Evolutionary conservation across 163 green algal genomes (phyloP).

Genomic region (Scenedesmus sp.): DNA sequence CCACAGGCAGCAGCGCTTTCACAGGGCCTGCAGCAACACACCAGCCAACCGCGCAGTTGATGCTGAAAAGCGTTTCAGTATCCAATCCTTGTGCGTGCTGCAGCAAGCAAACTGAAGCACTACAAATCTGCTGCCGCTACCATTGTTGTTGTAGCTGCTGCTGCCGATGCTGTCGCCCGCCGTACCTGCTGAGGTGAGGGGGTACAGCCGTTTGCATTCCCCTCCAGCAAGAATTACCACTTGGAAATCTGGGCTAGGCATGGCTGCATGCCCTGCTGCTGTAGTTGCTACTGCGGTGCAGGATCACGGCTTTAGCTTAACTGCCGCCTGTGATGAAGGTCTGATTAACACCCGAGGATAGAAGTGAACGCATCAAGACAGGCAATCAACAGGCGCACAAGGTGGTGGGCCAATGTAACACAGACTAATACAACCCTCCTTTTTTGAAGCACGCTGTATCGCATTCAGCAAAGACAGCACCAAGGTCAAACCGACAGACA

Average conservation of each 20-base stretch:
- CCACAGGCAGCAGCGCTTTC: slow-evolving; percentile 83
- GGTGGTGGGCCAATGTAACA: slow-evolving; percentile 4
- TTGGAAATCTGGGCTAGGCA: slow-evolving; percentile 51
- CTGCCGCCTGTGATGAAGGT: neutral
- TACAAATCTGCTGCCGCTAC: neutral
- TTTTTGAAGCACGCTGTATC: neutral
- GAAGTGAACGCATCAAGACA: neutral
- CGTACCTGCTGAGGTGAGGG: slow-evolving; percentile 65
- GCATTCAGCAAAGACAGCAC: neutral
- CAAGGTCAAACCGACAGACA: neutral
- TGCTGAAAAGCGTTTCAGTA: neutral
- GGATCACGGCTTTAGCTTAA: neutral
- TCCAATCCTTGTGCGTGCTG: neutral
- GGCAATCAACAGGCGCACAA: neutral
- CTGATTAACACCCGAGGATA: neutral
- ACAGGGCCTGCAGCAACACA: slow-evolving; percentile 57
- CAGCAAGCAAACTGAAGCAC: neutral
- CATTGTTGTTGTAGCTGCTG: neutral
- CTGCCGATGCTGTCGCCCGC: neutral
- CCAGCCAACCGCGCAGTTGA: too few relatives aligned
- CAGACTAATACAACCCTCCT: neutral
- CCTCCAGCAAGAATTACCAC: slow-evolving; percentile 79
- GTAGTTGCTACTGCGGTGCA: slow-evolving; percentile 22
- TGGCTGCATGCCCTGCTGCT: slow-evolving; percentile 15
- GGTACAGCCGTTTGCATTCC: slow-evolving; percentile 76